Percentiles rank a stretch among this genome's conserved stretches.
These are phyloP conservation scores for Hymenoscyphus infarciens DNA, from an alignment of 2,329 filamentous ascomycete genomes.

Conservation along the genomic window DNA sequence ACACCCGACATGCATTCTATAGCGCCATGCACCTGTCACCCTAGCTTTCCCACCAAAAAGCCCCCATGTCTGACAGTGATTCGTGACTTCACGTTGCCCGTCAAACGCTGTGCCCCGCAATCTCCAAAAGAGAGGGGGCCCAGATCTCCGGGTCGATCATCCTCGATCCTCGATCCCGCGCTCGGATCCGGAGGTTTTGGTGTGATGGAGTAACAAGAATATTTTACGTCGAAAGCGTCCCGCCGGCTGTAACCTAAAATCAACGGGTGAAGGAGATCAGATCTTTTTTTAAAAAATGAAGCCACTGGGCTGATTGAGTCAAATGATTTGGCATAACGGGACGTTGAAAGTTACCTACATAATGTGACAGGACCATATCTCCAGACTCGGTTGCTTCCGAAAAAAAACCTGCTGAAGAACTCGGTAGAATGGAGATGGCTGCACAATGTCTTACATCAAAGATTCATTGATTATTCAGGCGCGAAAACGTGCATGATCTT, in stretches of 20 bases:
- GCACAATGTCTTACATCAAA: conserved; percentile 11
- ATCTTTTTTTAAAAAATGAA: background rate
- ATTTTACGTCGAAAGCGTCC: background rate
- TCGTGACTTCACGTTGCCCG: conserved; percentile 8
- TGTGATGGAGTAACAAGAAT: background rate
- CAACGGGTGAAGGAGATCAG: background rate
- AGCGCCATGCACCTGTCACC: conserved; percentile 10
- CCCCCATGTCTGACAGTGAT: conserved; percentile 3
- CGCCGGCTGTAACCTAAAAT: conserved; percentile 9
- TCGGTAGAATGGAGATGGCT: conserved; percentile 7
- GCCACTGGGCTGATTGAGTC: background rate
- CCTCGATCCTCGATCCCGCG: background rate
- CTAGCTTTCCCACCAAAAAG: conserved; percentile 8
- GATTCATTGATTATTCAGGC: background rate
- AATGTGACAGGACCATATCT: background rate
- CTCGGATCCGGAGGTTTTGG: background rate
- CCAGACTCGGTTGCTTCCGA: conserved; percentile 9
- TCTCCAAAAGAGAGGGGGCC: conserved; percentile 3
- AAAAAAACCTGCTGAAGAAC: background rate
- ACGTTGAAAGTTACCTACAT: background rate
- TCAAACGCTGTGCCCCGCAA: conserved; percentile 9
- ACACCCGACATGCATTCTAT: background rate
- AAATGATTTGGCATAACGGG: background rate
- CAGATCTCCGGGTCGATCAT: conserved; percentile 2
- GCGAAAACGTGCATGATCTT: background rate